Conservation (phyloP, 1,284 basidiomycete species). For the Apiotrichum gamsii region DNA sequence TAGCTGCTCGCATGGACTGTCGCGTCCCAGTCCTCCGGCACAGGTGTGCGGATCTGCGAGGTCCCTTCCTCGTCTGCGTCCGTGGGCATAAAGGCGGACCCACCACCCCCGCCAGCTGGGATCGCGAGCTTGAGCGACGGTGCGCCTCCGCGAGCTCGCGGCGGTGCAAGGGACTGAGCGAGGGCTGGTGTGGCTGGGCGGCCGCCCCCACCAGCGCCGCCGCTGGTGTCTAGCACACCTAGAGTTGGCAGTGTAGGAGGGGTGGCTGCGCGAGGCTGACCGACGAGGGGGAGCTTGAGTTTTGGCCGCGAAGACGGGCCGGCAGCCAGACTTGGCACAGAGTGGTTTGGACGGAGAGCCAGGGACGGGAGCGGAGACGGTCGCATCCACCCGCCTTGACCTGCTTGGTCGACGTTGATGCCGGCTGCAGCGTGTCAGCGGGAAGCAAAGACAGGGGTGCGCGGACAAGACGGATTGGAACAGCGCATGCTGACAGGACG, state of each 20-base stretch:
- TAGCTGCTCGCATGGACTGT: slow-evolving; percentile 31
- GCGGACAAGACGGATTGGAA: too few relatives aligned
- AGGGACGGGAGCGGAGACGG: slow-evolving; percentile 12
- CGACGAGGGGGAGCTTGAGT: slow-evolving; percentile 22
- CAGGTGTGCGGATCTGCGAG: slow-evolving; percentile 17
- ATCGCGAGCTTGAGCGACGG: slow-evolving; percentile 37
- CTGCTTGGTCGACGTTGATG: slow-evolving; percentile 41
- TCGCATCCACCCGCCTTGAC: slow-evolving; percentile 41
- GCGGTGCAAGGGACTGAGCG: neutral
- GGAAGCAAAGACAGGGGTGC: too few relatives aligned
- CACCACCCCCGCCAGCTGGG: slow-evolving; percentile 17
- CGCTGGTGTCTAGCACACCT: neutral
- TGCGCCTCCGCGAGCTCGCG: neutral
- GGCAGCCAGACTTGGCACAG: slow-evolving; percentile 6
- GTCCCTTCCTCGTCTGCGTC: slow-evolving; percentile 22
- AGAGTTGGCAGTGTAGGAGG: slow-evolving; percentile 4
- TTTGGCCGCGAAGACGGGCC: slow-evolving; percentile 30
- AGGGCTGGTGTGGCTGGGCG: neutral
- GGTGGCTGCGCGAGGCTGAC: neutral
- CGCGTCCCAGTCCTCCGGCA: slow-evolving; percentile 34
- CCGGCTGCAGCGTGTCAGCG: too few relatives aligned
- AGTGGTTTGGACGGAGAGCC: neutral
- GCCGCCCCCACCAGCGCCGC: too few relatives aligned
- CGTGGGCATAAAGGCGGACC: slow-evolving; percentile 8
- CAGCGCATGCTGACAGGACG: too few relatives aligned